Base-by-base conservation (phyloP, 257 asterid genomes). In the Verbascum thapsus region DNA sequence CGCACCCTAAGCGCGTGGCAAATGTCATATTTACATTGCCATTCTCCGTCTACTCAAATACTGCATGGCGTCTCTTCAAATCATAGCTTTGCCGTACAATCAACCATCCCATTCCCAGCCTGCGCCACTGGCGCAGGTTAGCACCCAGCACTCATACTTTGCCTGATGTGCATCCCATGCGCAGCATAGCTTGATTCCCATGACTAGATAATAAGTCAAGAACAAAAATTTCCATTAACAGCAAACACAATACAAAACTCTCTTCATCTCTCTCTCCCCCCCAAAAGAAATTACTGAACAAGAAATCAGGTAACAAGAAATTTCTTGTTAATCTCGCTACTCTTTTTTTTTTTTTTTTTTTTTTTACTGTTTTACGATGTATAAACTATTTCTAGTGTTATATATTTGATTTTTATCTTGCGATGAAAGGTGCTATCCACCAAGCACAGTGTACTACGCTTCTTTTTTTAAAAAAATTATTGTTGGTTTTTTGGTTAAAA, bases 51-150 rank as follows among this genome's bases (percentile, higher is more conserved):
- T 56, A 10, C 62, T 58, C 32, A 1, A 26, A 2, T 26, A 5
- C 32, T 26, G 64, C 64, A 58, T 58, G 64, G 64, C 52, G 40
- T 35, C 64, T 18, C 18, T 7, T 40, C 52, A 22, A 20, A 58
- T 26, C 32, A 26, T 2, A 26, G 32, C 32, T 2, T 26, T 5
- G 32, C 32, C 32, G 48, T 56, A 35, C 63, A 37, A 1, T 12
- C 58, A 26, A 26, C 32, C 32, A 5, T n/a, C n/a, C n/a, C 34
- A 19, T 15, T 23, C 22, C 15, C 7, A 39, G 3, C 9, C 7
- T 17, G 49, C 38, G 53, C 51, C 32, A 11, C 15, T 23, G 35
- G 67, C 52, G 57, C 67, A 61, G 16, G 67, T 15, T 61, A 61
- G 67, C 10, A 30, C 54, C 18, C 9, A 26, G 13, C 43, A 12